Percentiles rank a stretch among this genome's conserved stretches.
These are phyloP conservation scores for Pythium dissimile DNA, from an alignment of 352 stramenopile genomes.

Conservation along the genomic window DNA sequence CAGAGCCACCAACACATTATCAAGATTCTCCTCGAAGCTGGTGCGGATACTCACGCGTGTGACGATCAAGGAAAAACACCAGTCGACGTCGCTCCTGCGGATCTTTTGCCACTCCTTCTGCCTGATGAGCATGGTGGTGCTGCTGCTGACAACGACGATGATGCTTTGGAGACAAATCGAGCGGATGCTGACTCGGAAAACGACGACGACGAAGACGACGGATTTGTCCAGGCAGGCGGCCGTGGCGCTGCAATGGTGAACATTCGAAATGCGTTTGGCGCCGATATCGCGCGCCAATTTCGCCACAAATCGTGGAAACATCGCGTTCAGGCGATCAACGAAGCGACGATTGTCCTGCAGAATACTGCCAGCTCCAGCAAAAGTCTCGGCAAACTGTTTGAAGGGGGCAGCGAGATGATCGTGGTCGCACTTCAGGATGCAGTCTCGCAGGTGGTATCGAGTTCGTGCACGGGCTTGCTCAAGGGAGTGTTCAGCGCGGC, in stretches of 20 bases:
- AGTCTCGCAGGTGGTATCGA: slow-evolving; percentile 63
- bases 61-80: slow-evolving; percentile 59
- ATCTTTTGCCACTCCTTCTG: slow-evolving; percentile 45
- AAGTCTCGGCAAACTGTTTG: slow-evolving; percentile 48
- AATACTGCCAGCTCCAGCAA: slow-evolving; percentile 32
- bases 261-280: slow-evolving; percentile 48
- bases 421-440: slow-evolving; percentile 48
- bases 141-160: slow-evolving; percentile 22
- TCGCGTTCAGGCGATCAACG: slow-evolving; percentile 46
- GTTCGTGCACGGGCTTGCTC: slow-evolving; percentile 53
- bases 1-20: slow-evolving; percentile 62
- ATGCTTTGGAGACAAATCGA: slow-evolving; percentile 21
- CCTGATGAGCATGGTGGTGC: slow-evolving; percentile 34
- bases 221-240: slow-evolving; percentile 22
- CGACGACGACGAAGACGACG: slow-evolving; percentile 33
- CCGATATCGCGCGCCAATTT: slow-evolving; percentile 46
- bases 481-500: slow-evolving; percentile 56
- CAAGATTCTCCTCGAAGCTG: slow-evolving; percentile 64
- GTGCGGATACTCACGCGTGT: slow-evolving; percentile 58
- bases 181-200: slow-evolving; percentile 20
- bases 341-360: slow-evolving; percentile 51
- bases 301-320: slow-evolving; percentile 58
- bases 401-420: slow-evolving; percentile 63
- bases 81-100: slow-evolving; percentile 51
- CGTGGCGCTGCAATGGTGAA: slow-evolving; percentile 13